phyloP scores from a whole-genome alignment of 805 yeast species.

The Lachancea nothofagi region DNA sequence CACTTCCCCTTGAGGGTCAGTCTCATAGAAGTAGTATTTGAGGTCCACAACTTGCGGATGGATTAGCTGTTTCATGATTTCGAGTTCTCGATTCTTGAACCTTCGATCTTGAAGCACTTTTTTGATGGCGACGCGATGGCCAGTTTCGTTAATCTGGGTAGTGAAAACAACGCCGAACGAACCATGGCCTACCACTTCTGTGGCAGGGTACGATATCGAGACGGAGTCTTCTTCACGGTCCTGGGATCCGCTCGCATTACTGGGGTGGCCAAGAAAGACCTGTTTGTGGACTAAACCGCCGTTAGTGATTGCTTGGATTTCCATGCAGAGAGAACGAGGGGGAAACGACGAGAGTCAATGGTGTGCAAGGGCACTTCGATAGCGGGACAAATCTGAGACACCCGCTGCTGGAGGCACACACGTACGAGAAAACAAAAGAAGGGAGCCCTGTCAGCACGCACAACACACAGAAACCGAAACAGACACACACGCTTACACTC shows the following conservation, averaged over 20 bases:
- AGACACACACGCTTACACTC: too few relatives aligned
- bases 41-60: constrained; percentile 87
- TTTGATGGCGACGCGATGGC: constrained; percentile 85
- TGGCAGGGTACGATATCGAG: constrained; percentile 68
- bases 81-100: constrained; percentile 90
- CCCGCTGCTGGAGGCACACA: too few relatives aligned
- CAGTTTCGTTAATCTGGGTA: constrained; percentile 66
- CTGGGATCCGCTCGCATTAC: neutral
- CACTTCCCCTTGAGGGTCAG: constrained; percentile 48
- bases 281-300: constrained; percentile 27
- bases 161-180: constrained; percentile 98
- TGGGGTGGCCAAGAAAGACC: constrained; percentile 22
- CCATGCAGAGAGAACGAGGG: constrained; percentile 5
- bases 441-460: too few relatives aligned
- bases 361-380: neutral
- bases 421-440: too few relatives aligned
- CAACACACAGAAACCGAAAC: too few relatives aligned
- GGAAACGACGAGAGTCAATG: neutral
- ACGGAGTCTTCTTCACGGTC: constrained; percentile 11
- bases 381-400: neutral
- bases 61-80: constrained; percentile 84
- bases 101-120: constrained; percentile 94
- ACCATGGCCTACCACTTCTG: constrained; percentile 95
- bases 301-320: constrained; percentile 19
- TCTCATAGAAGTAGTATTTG: constrained; percentile 81